phyloP scores from a whole-genome alignment of 192 early-diverging fungal genomes.

The Rhizoclosmatium globosum region DNA sequence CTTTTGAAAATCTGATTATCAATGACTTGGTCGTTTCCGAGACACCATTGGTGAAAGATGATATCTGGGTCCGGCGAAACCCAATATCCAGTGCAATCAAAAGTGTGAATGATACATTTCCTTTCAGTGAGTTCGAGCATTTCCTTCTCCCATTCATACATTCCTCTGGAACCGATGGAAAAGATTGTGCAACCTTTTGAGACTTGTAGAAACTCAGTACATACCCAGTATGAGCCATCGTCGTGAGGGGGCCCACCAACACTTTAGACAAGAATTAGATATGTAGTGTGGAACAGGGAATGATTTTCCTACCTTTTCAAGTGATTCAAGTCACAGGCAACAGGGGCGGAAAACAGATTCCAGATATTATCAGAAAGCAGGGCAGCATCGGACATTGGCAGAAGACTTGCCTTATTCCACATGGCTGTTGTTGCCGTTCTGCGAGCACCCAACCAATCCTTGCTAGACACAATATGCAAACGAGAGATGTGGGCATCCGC shows the following conservation, averaged over 20 bases:
- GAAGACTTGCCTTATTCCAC: background rate
- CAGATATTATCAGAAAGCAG: background rate
- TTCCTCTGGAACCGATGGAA: background rate
- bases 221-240: slow-evolving; percentile 11
- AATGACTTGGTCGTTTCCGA: background rate
- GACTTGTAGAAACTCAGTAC: background rate
- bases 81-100: background rate
- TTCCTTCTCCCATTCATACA: slow-evolving; percentile 1
- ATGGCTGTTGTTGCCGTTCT: background rate
- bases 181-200: background rate
- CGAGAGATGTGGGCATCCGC: background rate
- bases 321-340: background rate
- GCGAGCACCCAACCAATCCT: background rate
- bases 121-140: background rate
- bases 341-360: background rate
- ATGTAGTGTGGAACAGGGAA: background rate
- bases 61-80: background rate
- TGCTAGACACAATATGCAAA: background rate
- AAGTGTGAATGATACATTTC: slow-evolving; percentile 7
- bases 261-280: background rate
- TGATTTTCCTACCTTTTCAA: background rate
- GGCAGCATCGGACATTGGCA: background rate
- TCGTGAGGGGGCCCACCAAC: background rate
- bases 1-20: background rate
- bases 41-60: background rate